Conservation (phyloP, 2,329 filamentous ascomycete genomes). For the Metarhizium humberi region DNA sequence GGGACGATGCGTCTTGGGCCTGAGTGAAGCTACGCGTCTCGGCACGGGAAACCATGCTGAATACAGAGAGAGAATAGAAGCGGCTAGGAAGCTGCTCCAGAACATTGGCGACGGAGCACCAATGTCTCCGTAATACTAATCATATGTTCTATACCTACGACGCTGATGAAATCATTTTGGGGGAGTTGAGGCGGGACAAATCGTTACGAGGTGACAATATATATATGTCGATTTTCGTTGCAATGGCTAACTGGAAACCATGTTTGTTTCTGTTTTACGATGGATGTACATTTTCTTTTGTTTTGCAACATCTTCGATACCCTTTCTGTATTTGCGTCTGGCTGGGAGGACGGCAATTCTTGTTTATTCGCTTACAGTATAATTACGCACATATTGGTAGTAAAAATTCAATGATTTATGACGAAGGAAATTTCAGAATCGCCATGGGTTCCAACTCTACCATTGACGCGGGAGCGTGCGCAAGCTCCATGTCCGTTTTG, state of each 20-base stretch:
- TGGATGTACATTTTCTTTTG: not conserved
- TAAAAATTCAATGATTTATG: not conserved
- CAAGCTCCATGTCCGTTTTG: too few relatives aligned
- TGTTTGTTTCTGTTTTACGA: not conserved
- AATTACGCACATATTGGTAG: not conserved
- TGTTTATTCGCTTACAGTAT: not conserved
- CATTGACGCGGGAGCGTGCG: too few relatives aligned
- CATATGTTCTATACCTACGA: not conserved
- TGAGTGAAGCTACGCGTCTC: constrained; percentile 44
- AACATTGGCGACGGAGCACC: not conserved
- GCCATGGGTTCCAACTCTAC: too few relatives aligned
- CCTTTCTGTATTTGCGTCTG: constrained; percentile 11
- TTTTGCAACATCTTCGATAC: constrained; percentile 14
- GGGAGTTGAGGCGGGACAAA: not conserved
- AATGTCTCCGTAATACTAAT: not conserved
- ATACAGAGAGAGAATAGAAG: constrained; percentile 64
- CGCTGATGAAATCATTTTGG: not conserved
- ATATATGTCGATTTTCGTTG: not conserved
- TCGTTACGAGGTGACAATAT: not conserved
- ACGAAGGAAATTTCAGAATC: too few relatives aligned
- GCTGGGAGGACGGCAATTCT: not conserved
- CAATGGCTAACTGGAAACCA: not conserved
- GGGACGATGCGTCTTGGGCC: constrained; percentile 48
- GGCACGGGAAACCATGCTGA: constrained; percentile 52
- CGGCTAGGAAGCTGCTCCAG: constrained; percentile 64